These are phyloP conservation scores for Fusarium decemcellulare DNA, from an alignment of 2,329 filamentous ascomycete species.

Conservation along the genomic window DNA sequence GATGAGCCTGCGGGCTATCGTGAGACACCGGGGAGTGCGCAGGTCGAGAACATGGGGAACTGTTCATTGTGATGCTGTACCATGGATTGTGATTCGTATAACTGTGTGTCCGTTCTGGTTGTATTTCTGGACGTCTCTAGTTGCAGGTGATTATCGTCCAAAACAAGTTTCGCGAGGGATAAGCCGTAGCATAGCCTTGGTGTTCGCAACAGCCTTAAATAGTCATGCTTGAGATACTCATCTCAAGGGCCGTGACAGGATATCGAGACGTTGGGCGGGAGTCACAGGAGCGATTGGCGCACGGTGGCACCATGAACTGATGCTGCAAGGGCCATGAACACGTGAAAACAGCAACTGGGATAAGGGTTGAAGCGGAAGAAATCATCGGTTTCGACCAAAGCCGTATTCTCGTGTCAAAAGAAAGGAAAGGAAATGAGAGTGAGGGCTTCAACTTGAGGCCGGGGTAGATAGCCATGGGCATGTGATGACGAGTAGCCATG, in stretches of 20 bases:
- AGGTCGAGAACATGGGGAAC: neutral
- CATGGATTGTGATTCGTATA: neutral
- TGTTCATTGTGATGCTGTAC: conserved; percentile 17
- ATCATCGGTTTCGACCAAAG: too few relatives aligned
- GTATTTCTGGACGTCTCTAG: neutral
- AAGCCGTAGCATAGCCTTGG: neutral
- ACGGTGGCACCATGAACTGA: conserved; percentile 27
- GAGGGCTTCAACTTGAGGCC: neutral
- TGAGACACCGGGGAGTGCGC: neutral
- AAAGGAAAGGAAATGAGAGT: neutral
- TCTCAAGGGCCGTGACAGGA: neutral
- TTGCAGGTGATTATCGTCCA: conserved; percentile 10
- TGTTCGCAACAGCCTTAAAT: neutral
- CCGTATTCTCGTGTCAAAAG: too few relatives aligned
- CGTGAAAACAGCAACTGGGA: conserved; percentile 6
- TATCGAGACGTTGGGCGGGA: neutral
- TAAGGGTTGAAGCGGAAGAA: neutral
- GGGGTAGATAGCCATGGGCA: neutral
- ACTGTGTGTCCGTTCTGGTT: neutral
- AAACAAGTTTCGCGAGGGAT: conserved; percentile 1
- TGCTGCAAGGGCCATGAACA: conserved; percentile 16
- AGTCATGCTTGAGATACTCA: neutral
- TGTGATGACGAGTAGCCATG: conserved; percentile 8
- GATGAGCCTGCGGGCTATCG: conserved; percentile 1
- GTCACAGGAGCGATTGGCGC: conserved; percentile 21